Evolutionary conservation across 1,139 yeast genomes (phyloP).

Genomic region (Yamadazyma diospyri): DNA sequence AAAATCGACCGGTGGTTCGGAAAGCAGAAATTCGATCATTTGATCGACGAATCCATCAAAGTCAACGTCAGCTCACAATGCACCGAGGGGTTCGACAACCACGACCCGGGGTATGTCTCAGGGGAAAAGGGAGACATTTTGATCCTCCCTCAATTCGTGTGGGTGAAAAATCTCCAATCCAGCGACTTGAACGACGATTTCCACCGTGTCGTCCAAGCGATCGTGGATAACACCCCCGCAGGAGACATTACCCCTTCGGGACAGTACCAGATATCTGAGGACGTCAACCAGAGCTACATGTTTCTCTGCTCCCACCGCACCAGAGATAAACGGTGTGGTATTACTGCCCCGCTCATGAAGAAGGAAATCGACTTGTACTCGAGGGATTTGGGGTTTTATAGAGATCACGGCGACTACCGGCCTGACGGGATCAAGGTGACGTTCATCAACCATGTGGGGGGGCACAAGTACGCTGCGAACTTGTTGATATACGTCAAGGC

Average conservation of each 20-base stretch:
- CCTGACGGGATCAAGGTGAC: constrained; percentile 71
- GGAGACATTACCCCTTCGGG: neutral
- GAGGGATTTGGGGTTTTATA: constrained; percentile 62
- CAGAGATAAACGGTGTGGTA: constrained; percentile 90
- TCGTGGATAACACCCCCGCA: constrained; percentile 2
- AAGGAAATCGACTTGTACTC: constrained; percentile 72
- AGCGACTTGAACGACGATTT: constrained; percentile 31
- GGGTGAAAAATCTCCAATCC: constrained; percentile 53
- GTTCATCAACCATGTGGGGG: constrained; percentile 86
- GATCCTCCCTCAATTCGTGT: constrained; percentile 75
- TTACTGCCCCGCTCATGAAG: constrained; percentile 91
- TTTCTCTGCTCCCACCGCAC: constrained; percentile 86
- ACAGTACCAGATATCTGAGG: constrained; percentile 19
- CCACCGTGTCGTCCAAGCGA: constrained; percentile 4
- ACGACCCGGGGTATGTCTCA: constrained; percentile 36
- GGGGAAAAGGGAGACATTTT: constrained; percentile 55
- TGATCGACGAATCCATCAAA: constrained; percentile 31
- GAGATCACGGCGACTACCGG: constrained; percentile 72
- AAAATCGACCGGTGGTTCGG: constrained; percentile 48
- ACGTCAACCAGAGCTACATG: constrained; percentile 52
- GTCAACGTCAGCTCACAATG: constrained; percentile 53
- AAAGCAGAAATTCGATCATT: constrained; percentile 17
- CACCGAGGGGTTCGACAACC: constrained; percentile 28
- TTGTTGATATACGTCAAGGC: constrained; percentile 64
- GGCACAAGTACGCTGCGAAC: constrained; percentile 92